A percentile compares a stretch with the other conserved stretches of the same genome.
Evolutionary conservation across 2,329 filamentous ascomycete species (phyloP).

Genomic region (Phoma sp.): DNA sequence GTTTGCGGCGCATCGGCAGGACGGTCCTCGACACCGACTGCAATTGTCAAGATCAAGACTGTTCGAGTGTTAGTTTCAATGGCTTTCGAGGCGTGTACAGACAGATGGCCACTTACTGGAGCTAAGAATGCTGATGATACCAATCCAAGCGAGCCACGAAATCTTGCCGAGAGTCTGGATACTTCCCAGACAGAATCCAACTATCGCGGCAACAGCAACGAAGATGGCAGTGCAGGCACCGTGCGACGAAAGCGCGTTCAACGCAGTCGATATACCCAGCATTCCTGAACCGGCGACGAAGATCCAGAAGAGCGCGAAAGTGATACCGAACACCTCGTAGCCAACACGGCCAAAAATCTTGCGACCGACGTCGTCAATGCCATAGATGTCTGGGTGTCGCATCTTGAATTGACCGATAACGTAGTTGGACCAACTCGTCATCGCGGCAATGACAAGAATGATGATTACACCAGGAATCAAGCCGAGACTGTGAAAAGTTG

Average conservation of each 20-base stretch:
- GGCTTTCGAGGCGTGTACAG: rapidly evolving
- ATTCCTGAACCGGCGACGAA: constrained; percentile 74
- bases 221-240: constrained; percentile 70
- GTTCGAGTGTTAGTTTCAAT: neutral
- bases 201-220: constrained; percentile 62
- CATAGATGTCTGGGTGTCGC: constrained; percentile 61
- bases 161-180: constrained; percentile 48
- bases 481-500: constrained; percentile 54
- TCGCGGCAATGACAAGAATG: constrained; percentile 48
- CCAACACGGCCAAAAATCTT: constrained; percentile 61
- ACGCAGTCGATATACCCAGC: constrained; percentile 53
- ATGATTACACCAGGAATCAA: constrained; percentile 57
- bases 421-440: constrained; percentile 58
- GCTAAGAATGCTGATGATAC: constrained; percentile 29
- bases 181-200: constrained; percentile 57
- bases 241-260: constrained; percentile 62
- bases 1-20: constrained; percentile 30
- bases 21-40: constrained; percentile 34
- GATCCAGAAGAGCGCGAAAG: constrained; percentile 44
- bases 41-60: constrained; percentile 34
- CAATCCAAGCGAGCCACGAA: constrained; percentile 35
- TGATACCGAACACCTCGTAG: constrained; percentile 53
- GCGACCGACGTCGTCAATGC: constrained; percentile 62
- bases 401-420: constrained; percentile 61
- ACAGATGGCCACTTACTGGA: constrained; percentile 20